These are phyloP conservation scores for Lotus japonicus DNA, from an alignment of 306 rosid genomes.

Conservation along the genomic window DNA sequence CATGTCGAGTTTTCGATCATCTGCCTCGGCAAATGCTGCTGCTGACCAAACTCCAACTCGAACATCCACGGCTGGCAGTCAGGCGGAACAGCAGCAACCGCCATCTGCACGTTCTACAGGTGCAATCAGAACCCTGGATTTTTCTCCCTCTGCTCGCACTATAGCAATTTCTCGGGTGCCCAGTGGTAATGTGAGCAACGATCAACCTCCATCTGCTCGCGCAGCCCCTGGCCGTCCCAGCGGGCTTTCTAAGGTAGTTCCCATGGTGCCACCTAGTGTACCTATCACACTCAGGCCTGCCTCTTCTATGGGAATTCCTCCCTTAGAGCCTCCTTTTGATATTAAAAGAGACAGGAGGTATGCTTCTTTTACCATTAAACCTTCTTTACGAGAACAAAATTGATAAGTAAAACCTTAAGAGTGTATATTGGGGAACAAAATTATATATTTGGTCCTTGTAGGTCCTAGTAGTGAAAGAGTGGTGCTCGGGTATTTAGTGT, in stretches of 20 bases:
- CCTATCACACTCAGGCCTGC: constrained; percentile 65
- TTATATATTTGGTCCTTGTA: too few relatives aligned
- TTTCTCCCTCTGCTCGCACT: constrained; percentile 49
- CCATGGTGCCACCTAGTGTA: constrained; percentile 64
- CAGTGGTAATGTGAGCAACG: constrained; percentile 4
- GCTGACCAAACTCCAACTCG: constrained; percentile 50
- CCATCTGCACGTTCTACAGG: constrained; percentile 33
- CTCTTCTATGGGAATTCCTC: constrained; percentile 24
- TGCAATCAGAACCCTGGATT: constrained; percentile 34
- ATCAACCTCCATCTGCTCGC: constrained; percentile 61
- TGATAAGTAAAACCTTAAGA: too few relatives aligned
- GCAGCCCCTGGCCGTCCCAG: constrained; percentile 40
- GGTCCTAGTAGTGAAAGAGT: too few relatives aligned
- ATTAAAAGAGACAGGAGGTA: constrained; percentile 64
- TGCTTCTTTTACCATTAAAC: background rate
- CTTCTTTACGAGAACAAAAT: background rate
- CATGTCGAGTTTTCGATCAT: constrained; percentile 25
- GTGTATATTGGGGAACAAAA: too few relatives aligned
- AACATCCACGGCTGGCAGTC: constrained; percentile 22
- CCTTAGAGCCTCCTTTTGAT: constrained; percentile 34
- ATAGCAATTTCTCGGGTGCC: constrained; percentile 24
- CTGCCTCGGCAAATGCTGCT: constrained; percentile 12
- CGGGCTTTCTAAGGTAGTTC: constrained; percentile 48
- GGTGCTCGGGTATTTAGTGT: too few relatives aligned
- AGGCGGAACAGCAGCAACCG: constrained; percentile 40